Percentiles rank a stretch among this genome's conserved stretches.
Evolutionary conservation across 371 early-diverging fungal genomes (phyloP).

Genomic region (Gilbertella persicaria): DNA sequence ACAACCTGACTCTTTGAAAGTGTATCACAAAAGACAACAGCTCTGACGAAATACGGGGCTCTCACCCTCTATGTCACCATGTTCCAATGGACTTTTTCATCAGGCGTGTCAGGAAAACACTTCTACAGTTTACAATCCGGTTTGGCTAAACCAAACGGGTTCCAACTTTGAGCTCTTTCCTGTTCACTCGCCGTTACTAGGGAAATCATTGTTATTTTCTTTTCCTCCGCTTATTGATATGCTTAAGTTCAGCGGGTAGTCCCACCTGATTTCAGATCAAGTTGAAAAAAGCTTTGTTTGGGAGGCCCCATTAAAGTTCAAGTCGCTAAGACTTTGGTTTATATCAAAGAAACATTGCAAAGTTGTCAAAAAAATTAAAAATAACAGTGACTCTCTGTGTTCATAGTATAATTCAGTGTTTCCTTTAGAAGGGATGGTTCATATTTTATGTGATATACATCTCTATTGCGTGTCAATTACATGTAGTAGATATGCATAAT

Average conservation of each 20-base stretch:
- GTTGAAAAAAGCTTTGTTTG: slow-evolving; percentile 5
- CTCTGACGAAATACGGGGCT: slow-evolving; percentile 48
- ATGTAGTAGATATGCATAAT: no score
- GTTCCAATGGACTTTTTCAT: slow-evolving; percentile 55
- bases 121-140: slow-evolving; percentile 48
- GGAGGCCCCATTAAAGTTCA: slow-evolving; percentile 1
- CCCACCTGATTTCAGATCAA: slow-evolving; percentile 58
- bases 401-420: no score
- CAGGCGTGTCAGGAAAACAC: slow-evolving; percentile 31
- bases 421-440: no score
- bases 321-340: neutral
- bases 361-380: slow-evolving; percentile 8
- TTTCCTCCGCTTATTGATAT: slow-evolving; percentile 74
- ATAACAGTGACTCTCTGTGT: no score
- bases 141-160: slow-evolving; percentile 35
- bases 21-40: slow-evolving; percentile 32
- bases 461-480: no score
- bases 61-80: slow-evolving; percentile 60
- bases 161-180: slow-evolving; percentile 63
- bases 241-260: slow-evolving; percentile 71
- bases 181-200: slow-evolving; percentile 42
- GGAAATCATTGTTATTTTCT: slow-evolving; percentile 73
- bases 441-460: no score
- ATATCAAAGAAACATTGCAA: slow-evolving; percentile 1
- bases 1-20: slow-evolving; percentile 47